These are phyloP conservation scores for Naganishia onofrii DNA, from an alignment of 768 basidiomycete genomes.

Conservation along the genomic window DNA sequence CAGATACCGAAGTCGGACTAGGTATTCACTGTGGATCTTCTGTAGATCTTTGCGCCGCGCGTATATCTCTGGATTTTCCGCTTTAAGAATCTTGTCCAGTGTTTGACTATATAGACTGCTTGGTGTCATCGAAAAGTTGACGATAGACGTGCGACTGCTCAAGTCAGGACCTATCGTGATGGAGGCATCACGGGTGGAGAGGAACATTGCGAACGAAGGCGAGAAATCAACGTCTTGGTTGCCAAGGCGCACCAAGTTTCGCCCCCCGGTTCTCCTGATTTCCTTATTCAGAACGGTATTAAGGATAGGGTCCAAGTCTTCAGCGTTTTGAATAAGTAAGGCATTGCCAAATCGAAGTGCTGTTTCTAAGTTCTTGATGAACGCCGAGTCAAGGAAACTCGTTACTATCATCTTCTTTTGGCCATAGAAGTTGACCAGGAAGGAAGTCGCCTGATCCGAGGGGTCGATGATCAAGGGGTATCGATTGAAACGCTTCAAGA, in stretches of 20 bases:
- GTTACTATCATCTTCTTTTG: conserved; percentile 97
- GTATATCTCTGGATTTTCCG: conserved; percentile 94
- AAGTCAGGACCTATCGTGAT: conserved; percentile 98
- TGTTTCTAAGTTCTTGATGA: conserved; percentile 96
- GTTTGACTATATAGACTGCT: conserved; percentile 98
- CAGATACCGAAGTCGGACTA: conserved; percentile 81
- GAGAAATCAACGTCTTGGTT: conserved; percentile 99
- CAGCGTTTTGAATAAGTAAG: conserved; percentile 94
- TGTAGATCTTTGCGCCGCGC: conserved; percentile 91
- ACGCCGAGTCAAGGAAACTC: conserved; percentile 96
- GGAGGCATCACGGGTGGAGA: conserved; percentile 93
- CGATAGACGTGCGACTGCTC: conserved; percentile 92
- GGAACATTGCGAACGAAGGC: conserved; percentile 99
- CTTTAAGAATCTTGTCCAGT: conserved; percentile 91
- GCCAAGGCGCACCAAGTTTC: conserved; percentile 91
- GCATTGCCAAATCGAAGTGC: conserved; percentile 99
- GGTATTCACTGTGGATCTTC: conserved; percentile 98
- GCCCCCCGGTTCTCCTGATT: conserved; percentile 90
- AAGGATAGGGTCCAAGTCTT: conserved; percentile 93
- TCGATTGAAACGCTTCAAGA: conserved; percentile 95
- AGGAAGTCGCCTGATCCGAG: conserved; percentile 92
- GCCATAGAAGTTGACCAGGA: conserved; percentile 89
- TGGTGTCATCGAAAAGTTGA: conserved; percentile 97
- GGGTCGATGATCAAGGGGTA: conserved; percentile 98
- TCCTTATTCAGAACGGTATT: conserved; percentile 97